Base-by-base conservation (phyloP, 1,284 basidiomycete species). In the Cryptococcus maquisensis region DNA sequence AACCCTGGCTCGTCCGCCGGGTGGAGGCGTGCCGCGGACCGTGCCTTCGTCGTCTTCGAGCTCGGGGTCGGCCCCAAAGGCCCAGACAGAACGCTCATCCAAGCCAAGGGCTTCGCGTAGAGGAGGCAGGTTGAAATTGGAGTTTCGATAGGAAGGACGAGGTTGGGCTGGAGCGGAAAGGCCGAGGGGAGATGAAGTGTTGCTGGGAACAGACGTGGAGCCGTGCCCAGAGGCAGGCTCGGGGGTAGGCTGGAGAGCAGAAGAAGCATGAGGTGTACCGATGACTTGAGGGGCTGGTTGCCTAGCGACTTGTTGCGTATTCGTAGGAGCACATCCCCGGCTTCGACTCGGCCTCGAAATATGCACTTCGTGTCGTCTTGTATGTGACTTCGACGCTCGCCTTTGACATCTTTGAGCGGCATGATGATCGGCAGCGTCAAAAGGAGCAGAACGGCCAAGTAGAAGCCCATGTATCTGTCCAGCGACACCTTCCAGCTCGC, bases 261-360 rank as follows among this genome's bases (percentile, higher is more conserved):
- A 10, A 32, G 28, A 6, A 32, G 28, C 10, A 10, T 32, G 28
- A 32, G 28, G 28, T 32, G 28, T 32, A 32, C 28, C 3, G 28
- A 32, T 32, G 7, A 32, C 28, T 32, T 32, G 55, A 8, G 55
- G 55, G 23, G 51, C 21, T 39, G 55, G 55, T 41, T 57, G 55
- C 18, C 48, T 24, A 26, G 42, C 47, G 0, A 54, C 20, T 16
- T 44, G 23, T 4, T 16, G 24, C 8, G 15, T 43, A 23, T 57
- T 57, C 6, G 55, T 57, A 13, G 55, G 55, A 32, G 41, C 24
- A 7, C 49, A 38, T 8, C 55, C 55, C 10, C 44, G 47, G 20
- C 51, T 57, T 38, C 55, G 24, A 18, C 18, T 15, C n/a, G 18
- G 16, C 26, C 23, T 28, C 24, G 18, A 36, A 21, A 24, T 21